Evolutionary conservation across 2,329 filamentous ascomycete species (phyloP), one percentile per base, ranked within the genome.

Genomic region (Plenodomus tracheiphilus): DNA sequence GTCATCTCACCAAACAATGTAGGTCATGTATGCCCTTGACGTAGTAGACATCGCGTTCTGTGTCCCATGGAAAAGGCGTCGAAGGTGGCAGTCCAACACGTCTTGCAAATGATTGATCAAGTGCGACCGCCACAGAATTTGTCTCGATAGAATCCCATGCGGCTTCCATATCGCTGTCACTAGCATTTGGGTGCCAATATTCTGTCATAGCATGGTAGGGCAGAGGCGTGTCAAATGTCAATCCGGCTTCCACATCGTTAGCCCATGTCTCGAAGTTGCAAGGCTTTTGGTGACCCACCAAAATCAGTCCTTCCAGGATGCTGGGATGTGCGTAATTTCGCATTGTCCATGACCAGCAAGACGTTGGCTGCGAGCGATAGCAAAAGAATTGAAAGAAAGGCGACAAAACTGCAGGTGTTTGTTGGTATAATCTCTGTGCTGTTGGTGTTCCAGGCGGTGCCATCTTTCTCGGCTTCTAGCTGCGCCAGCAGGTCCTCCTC

Each of bases 131-230:
- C 52, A 70, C 63, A 1, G 66, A 59, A 32, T 62, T 63, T 18
- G 68, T 70, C 28, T 70, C 61, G 10, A 71, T 63, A 1, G 61
- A 53, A 43, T 71, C 66, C 68, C 69, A 71, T n/a, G 68, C 67
- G 20, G 52, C 58, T 45, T 69, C 58, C 49, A 63, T 59, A 2
- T 60, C 51, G 36, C 50, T 54, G 11, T 60, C 54, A 30, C 50
- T 70, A 36, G 56, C 52, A 37, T 68, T 62, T 2, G 61, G 65
- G 44, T 67, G 53, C 68, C 68, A 70, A 42, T 61, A 71, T n/a
- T 61, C 40, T 2, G 63, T 59, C 40, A 59, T 59, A 10, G 64
- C 58, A 20, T 64, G 62, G 44, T 60, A 71, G 15, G 62, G 49
- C 17, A 63, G 36, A 25, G 52, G 50, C 5, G 59, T 66, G 22